phyloP scores from a whole-genome alignment of 202 grass and related monocot genomes.

The Panicum virgatum region DNA sequence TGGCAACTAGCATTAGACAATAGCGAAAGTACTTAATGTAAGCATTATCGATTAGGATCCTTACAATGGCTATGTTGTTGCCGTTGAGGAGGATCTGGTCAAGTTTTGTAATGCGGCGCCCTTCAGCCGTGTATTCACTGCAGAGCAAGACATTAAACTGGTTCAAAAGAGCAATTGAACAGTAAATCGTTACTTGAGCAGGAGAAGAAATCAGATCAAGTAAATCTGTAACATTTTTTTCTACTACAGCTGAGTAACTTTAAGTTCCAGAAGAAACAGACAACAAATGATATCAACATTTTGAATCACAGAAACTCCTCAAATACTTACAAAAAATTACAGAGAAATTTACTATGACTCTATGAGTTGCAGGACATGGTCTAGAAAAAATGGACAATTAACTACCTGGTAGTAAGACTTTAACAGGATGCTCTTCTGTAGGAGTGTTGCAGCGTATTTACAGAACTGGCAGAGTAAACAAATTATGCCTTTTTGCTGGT shows the following conservation, averaged over 20 bases:
- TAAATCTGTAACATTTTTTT: not conserved
- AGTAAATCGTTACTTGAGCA: not conserved
- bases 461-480: not conserved
- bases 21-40: not conserved
- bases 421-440: not conserved
- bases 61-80: slow-evolving; percentile 99
- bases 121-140: slow-evolving; percentile 95
- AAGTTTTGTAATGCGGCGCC: slow-evolving; percentile 90
- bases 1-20: slow-evolving; percentile 7
- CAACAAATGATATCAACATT: not conserved
- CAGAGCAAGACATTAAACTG: not conserved
- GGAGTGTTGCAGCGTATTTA: not conserved
- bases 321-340: not conserved
- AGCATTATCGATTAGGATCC: slow-evolving; percentile 1
- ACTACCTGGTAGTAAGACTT: not conserved
- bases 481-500: not conserved
- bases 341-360: not conserved
- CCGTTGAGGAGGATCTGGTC: slow-evolving; percentile 96
- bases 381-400: not conserved
- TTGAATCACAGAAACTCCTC: not conserved
- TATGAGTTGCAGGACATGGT: not conserved
- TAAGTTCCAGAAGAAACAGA: not conserved
- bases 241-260: not conserved
- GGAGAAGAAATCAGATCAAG: not conserved
- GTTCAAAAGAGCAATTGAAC: not conserved